phyloP scores from a whole-genome alignment of 139 green algal genomes.

The Astrephomene gubernaculifera region DNA sequence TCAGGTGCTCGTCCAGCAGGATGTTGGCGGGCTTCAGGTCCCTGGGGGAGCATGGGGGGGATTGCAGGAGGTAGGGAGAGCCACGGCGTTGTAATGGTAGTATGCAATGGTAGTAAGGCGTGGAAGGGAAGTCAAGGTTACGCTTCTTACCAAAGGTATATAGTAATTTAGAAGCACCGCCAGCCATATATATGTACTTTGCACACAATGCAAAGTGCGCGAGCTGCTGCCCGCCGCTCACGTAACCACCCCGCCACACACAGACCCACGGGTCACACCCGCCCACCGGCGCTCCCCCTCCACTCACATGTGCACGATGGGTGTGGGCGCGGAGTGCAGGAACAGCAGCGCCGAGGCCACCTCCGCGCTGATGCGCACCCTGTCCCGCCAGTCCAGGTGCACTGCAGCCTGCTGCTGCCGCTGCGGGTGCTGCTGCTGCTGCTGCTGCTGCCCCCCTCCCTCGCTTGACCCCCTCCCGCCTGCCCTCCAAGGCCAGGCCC shows the following conservation, averaged over 20 bases:
- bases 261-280: background rate
- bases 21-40: slow-evolving; percentile 64
- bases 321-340: slow-evolving; percentile 59
- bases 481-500: too few relatives aligned
- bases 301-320: slow-evolving; percentile 69
- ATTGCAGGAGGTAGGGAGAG: background rate
- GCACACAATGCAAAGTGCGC: too few relatives aligned
- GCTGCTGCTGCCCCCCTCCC: background rate
- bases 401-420: background rate
- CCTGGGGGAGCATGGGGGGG: background rate
- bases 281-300: background rate
- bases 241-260: background rate
- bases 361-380: slow-evolving; percentile 69
- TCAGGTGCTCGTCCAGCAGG: slow-evolving; percentile 62
- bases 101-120: too few relatives aligned
- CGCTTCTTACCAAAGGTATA: too few relatives aligned
- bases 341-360: slow-evolving; percentile 61
- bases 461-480: too few relatives aligned
- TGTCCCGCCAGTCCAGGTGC: slow-evolving; percentile 56
- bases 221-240: too few relatives aligned
- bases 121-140: too few relatives aligned
- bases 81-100: too few relatives aligned
- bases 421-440: background rate
- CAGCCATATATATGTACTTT: too few relatives aligned
- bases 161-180: too few relatives aligned